These are phyloP conservation scores for Potentilla sterilis DNA, from an alignment of 306 rosid species.

Conservation along the genomic window DNA sequence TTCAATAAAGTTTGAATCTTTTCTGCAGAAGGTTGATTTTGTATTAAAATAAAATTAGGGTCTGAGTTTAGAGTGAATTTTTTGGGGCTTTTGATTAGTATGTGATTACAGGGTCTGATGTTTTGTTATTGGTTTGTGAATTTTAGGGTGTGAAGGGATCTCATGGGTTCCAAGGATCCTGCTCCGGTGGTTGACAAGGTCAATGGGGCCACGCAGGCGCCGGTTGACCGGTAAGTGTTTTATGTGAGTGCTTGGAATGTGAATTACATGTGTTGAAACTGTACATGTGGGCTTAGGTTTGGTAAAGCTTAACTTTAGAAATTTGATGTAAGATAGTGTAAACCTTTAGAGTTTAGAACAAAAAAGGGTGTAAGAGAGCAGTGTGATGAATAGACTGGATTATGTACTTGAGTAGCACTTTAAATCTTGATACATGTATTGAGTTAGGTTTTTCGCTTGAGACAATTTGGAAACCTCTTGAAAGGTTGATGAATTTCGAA, in stretches of 20 bases:
- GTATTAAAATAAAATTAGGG: neutral
- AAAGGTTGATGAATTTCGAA: neutral
- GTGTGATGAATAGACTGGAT: neutral
- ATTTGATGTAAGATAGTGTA: neutral
- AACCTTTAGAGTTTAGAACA: neutral
- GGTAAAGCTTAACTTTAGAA: neutral
- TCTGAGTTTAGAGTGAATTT: neutral
- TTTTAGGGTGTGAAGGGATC: constrained; percentile 24
- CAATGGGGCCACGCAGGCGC: constrained; percentile 32
- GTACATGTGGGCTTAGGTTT: neutral
- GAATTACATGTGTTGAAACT: neutral
- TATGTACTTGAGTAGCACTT: neutral
- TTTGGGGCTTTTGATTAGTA: neutral
- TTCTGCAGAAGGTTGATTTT: neutral
- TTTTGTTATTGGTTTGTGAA: constrained; percentile 4
- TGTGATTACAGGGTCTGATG: constrained; percentile 2
- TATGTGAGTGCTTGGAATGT: neutral
- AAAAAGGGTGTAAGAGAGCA: neutral
- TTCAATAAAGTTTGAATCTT: neutral
- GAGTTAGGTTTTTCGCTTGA: neutral
- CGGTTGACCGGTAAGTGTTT: constrained; percentile 38
- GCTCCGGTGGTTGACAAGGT: constrained; percentile 36
- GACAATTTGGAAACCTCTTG: neutral
- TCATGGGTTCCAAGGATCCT: constrained; percentile 55
- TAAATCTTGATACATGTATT: neutral